Base-by-base conservation (phyloP, 1,284 basidiomycete species). In the Thelephora terrestris region DNA sequence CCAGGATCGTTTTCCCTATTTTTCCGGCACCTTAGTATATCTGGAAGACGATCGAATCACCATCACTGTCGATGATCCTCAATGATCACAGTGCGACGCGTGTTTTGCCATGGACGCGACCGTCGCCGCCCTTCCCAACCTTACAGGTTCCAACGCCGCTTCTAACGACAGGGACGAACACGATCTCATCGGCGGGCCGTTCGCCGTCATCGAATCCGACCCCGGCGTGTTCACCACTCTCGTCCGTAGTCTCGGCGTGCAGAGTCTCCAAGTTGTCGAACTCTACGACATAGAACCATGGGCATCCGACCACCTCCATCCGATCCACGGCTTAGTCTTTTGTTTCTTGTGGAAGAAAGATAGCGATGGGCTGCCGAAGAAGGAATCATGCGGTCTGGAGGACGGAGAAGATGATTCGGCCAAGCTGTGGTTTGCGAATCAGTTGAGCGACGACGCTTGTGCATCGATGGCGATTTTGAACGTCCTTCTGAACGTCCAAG, bases 361-460 rank as follows among this genome's bases (percentile, higher is more conserved):
- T 51, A 48, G 61, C 4, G 69, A 74, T 51, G 63, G 68, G 14
- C 64, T 69, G 0, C 60, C 63, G 20, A 16, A 57, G 6, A 69
- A 72, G 52, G 72, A 76, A 53, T 51, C 64, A 2, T 68, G 72
- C 50, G 64, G 68, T n/a, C 62, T 70, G 0, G 62, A 65, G 3
- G 72, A 75, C 49, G 72, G 74, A 47, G 67, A 71, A 23, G 76
- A 79, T 57, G 71, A 73, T 24, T 71, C 76, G 1, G 71, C 74
- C 48, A 64, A 63, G 17, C 70, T 81, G 12, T 81, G 78, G 78
- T 81, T 80, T 52, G 78, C 78, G 5, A 78, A 81, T 58, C 79
- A 81, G 57, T 67, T 81, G n/a, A 76, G 73, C 58, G 72, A 78
- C 54, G 77, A 81, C 55, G 76, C 78, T 2, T 81, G 79, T 56